Conservation (phyloP, 345 rosid species). For the Draba incana region DNA sequence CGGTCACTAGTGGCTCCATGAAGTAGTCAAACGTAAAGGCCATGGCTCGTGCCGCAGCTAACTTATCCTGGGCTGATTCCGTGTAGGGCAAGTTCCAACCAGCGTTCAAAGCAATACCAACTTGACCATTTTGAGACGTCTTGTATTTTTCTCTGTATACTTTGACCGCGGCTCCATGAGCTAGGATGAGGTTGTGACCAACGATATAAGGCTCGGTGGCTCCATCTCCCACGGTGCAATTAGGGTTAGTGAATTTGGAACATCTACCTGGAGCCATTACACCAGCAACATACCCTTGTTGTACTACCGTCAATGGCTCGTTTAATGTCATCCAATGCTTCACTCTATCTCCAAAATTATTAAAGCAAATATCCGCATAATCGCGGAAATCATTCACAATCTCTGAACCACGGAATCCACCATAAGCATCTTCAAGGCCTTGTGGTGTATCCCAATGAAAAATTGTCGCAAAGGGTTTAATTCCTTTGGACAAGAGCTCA, state of each 20-base stretch:
- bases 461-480: conserved; percentile 18
- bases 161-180: conserved; percentile 11
- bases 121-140: conserved; percentile 11
- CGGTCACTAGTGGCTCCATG: conserved; percentile 21
- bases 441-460: conserved; percentile 21
- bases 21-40: conserved; percentile 20
- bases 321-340: conserved; percentile 20
- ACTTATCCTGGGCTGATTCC: conserved; percentile 13
- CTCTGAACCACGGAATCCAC: conserved; percentile 19
- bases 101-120: conserved; percentile 11
- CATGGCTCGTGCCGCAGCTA: conserved; percentile 16
- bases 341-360: conserved; percentile 14
- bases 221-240: conserved; percentile 13
- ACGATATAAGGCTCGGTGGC: conserved; percentile 22
- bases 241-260: conserved; percentile 12
- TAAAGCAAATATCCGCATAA: conserved; percentile 23
- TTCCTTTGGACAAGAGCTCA: conserved; percentile 10
- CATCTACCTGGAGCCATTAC: conserved; percentile 24
- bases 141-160: conserved; percentile 11
- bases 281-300: conserved; percentile 20
- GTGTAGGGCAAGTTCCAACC: conserved; percentile 23
- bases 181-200: conserved; percentile 12
- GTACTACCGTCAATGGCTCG: conserved; percentile 21
- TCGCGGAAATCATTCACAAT: conserved; percentile 13
- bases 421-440: conserved; percentile 23